Evolutionary conservation across 805 yeast species (phyloP), one percentile per base, ranked within the genome.

Genomic region (Vanderwaltozyma verrucispora): DNA sequence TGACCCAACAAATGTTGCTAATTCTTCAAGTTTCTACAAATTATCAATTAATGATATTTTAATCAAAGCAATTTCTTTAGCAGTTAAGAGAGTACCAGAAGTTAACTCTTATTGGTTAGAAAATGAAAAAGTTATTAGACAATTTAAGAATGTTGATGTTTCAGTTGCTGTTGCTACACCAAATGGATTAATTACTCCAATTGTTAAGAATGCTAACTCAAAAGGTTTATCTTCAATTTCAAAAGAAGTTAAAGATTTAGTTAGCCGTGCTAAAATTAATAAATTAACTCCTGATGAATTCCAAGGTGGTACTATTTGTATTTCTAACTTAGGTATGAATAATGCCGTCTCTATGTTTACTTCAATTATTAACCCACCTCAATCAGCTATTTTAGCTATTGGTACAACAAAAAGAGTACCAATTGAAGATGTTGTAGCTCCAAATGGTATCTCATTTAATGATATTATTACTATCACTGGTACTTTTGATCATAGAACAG

Each of bases 111-210:
- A 88, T 61, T 92, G 96, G 92, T 73, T 92, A 54, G 94, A 80
- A 60, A 65, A 72, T 28, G 81, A 92, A 68, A 86, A 87, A 48
- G 80, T 89, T 54, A 85, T 92, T 50, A 84, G 99, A 71, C 88
- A 83, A 68, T 92, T 77, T 75, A 69, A 72, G 56, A 80, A 76
- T 54, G 97, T 89, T 39, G 99, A 92, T 58, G 94, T 92, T 40
- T 87, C 97, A 18, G 96, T 89, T 43, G 99, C 99, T 29, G 99
- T 92, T 46, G 92, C 98, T 43, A 92, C 98, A 15, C 96, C 97
- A 62, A 76, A 94, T 36, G 99, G 99, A 36, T 74, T 92, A 51
- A 80, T 92, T 62, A 92, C 99, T 36, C 99, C 99, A 49, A 89
- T 92, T 54, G 88, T 92, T 50, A 79, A 77, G 64, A 72, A 80